A percentile compares a stretch with the other conserved stretches of the same genome.
Conservation (phyloP, 805 yeast species). For the Priceomyces castillae region DNA sequence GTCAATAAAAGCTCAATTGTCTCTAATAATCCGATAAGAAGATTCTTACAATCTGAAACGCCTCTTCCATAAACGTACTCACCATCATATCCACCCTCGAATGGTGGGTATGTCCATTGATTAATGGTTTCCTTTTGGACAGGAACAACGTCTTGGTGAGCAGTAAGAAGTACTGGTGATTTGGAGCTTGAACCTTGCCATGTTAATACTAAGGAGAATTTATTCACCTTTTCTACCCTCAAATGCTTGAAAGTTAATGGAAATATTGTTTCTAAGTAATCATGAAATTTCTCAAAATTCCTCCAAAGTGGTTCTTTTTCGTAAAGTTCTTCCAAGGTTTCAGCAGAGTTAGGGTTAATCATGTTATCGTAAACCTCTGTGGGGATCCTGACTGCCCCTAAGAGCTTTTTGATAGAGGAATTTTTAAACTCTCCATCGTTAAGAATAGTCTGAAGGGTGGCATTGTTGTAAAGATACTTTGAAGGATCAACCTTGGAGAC, state of each 20-base stretch:
- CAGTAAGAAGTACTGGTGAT: conserved; percentile 35
- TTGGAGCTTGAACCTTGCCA: conserved; percentile 34
- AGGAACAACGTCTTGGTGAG: conserved; percentile 44
- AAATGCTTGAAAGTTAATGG: conserved; percentile 33
- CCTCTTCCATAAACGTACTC: conserved; percentile 35
- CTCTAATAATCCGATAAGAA: conserved; percentile 42
- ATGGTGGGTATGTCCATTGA: conserved; percentile 40
- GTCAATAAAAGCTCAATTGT: conserved; percentile 31
- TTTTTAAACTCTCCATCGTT: conserved; percentile 23
- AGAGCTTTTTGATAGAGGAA: conserved; percentile 20
- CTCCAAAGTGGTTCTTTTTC: conserved; percentile 25
- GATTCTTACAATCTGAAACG: conserved; percentile 38
- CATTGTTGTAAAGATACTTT: conserved; percentile 17
- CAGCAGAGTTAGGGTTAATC: conserved; percentile 24
- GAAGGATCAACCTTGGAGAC: conserved; percentile 31
- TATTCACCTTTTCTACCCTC: conserved; percentile 33
- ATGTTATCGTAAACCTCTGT: conserved; percentile 33
- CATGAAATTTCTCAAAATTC: conserved; percentile 26
- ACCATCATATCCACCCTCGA: conserved; percentile 34
- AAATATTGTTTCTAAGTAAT: conserved; percentile 28
- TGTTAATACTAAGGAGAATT: conserved; percentile 35
- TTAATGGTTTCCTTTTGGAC: conserved; percentile 36
- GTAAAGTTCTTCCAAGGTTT: conserved; percentile 24
- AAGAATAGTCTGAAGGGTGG: conserved; percentile 23
- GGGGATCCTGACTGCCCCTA: conserved; percentile 29